A percentile compares a stretch with the other conserved stretches of the same genome.
These are phyloP conservation scores for Penicillium paradoxum DNA, from an alignment of 495 filamentous ascomycete species.

Conservation along the genomic window DNA sequence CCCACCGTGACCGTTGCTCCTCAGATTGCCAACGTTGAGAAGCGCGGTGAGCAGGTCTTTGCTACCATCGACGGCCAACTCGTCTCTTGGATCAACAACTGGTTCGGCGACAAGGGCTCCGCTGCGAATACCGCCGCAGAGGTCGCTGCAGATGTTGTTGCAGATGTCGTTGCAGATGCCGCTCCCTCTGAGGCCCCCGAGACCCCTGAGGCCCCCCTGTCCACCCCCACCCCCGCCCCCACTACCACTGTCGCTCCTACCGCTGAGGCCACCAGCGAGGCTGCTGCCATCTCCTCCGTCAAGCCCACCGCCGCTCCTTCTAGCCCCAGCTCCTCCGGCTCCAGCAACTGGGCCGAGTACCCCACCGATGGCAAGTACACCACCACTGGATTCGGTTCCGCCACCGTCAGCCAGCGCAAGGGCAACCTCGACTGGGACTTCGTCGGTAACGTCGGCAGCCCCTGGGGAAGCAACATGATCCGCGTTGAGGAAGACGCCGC, in stretches of 20 bases:
- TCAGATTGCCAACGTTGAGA: constrained; percentile 40
- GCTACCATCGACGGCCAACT: constrained; percentile 60
- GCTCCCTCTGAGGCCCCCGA: constrained; percentile 4
- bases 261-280: constrained; percentile 10
- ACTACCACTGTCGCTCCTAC: constrained; percentile 15
- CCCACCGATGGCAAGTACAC: constrained; percentile 24
- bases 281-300: constrained; percentile 11
- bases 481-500: constrained; percentile 33
- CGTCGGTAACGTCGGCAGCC: constrained; percentile 44
- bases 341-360: constrained; percentile 24
- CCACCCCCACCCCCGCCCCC: constrained; percentile 15
- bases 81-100: constrained; percentile 62
- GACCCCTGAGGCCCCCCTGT: constrained; percentile 8
- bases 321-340: constrained; percentile 18
- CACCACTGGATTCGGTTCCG: constrained; percentile 28
- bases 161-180: too few relatives aligned
- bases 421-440: constrained; percentile 24
- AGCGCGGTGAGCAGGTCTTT: constrained; percentile 48
- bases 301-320: constrained; percentile 8
- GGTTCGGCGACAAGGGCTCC: constrained; percentile 46
- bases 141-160: too few relatives aligned
- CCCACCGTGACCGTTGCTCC: constrained; percentile 47
- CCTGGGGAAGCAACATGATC: constrained; percentile 53
- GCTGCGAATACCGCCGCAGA: too few relatives aligned
- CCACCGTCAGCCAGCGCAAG: constrained; percentile 14